Base-by-base conservation (phyloP, 352 stramenopile genomes). In the Phytophthora sp. region DNA sequence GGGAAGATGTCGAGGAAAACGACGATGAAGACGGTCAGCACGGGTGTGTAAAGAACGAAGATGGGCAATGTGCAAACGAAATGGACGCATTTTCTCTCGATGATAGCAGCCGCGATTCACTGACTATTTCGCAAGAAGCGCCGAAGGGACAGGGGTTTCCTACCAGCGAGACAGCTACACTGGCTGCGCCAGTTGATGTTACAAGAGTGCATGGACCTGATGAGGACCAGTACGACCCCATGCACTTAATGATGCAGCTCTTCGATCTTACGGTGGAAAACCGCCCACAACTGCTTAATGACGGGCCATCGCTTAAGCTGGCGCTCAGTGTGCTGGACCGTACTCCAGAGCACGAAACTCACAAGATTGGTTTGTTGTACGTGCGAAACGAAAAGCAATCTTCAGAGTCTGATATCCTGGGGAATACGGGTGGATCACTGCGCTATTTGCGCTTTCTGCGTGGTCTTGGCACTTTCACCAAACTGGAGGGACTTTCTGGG, bases 331-430 rank as follows among this genome's bases (percentile, higher is more conserved):
- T 96, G 8, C 53, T 96, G 13, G 88, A 96, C 60, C 83, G 87
- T 23, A 95, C 84, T 17, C 88, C 87, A 6, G 74, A 79, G 58
- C 87, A 86, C 60, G 88, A 96, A 57, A 95, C 88, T 2, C 88
- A 96, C 69, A 96, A 96, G 56, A 88, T 96, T 31, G 88, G 88
- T 3, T 59, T 96, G 20, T 31, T 96, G 11, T 95, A 95, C 49
- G 66, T 94, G 13, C 72, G 75, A 10, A 72, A 76, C 21, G 53
- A 52, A n/a, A 88, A 77, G n/a, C 75, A 88, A 59, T 77, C 72
- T 3, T 64, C 68, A 0, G 88, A 96, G 60, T 44, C 54, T 26
- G 81, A 88, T n/a, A 85, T 96, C n/a, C 56, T 96, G 13, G 66
- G 73, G 12, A 89, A 81, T n/a, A 44, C 74, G 10, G 87, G 87